Percentiles rank a stretch among this genome's conserved stretches.
Evolutionary conservation across 2,329 filamentous ascomycete genomes (phyloP).

Genomic region (Fusarium solani-melongenae): DNA sequence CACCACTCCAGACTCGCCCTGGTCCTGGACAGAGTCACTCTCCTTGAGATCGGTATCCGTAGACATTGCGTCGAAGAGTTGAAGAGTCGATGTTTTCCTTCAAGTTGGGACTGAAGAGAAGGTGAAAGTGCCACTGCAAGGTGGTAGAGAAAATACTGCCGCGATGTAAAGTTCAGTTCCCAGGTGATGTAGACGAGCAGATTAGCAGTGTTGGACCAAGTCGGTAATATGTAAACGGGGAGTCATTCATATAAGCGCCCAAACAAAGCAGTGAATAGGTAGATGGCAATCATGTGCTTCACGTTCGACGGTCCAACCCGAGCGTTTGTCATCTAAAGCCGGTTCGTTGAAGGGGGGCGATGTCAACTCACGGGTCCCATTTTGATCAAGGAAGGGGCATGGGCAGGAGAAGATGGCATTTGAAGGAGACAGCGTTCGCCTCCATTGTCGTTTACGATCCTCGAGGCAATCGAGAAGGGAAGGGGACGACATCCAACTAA

Average conservation of each 20-base stretch:
- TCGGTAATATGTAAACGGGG: background rate
- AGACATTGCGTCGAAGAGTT: background rate
- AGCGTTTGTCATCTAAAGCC: background rate
- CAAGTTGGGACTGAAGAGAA: background rate
- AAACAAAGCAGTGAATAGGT: background rate
- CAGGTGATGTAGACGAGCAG: background rate
- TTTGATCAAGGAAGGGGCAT: background rate
- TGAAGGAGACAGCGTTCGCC: background rate
- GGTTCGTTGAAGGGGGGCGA: background rate
- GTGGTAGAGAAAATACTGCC: background rate
- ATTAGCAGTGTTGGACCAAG: background rate
- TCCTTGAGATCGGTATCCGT: conserved; percentile 3
- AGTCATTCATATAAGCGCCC: background rate
- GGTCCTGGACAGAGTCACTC: background rate
- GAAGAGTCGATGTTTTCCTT: background rate
- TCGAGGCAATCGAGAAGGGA: background rate
- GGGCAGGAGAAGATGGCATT: background rate
- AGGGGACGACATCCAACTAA: background rate
- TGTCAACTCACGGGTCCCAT: background rate
- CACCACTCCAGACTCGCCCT: background rate
- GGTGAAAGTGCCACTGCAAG: background rate
- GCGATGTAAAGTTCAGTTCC: background rate
- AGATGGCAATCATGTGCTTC: background rate
- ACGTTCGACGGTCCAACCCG: background rate
- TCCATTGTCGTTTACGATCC: background rate